Evolutionary conservation across 2,329 filamentous ascomycete genomes (phyloP).

Genomic region (Rasamsonia emersonii): DNA sequence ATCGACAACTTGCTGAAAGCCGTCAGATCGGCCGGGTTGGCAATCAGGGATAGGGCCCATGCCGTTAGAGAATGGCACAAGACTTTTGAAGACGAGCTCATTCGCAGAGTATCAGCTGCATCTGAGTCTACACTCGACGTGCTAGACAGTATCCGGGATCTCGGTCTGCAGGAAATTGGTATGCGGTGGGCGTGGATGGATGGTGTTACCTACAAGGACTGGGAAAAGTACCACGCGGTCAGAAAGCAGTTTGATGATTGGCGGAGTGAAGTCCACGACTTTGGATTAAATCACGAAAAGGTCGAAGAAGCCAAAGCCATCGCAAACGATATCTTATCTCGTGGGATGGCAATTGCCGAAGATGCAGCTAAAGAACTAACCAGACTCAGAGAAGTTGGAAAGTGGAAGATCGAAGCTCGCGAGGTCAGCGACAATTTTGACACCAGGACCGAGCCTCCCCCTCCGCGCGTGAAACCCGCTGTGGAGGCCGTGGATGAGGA

Average conservation of each 20-base stretch:
- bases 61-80: conserved; percentile 69
- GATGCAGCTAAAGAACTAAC: conserved; percentile 70
- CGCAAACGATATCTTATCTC: conserved; percentile 62
- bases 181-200: conserved; percentile 95
- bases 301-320: conserved; percentile 60
- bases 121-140: conserved; percentile 76
- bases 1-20: conserved; percentile 45
- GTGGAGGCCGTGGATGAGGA: too few relatives aligned
- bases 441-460: conserved; percentile 43
- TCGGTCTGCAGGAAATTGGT: conserved; percentile 83
- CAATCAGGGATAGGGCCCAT: conserved; percentile 69
- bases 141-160: conserved; percentile 69
- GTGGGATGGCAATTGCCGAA: conserved; percentile 72
- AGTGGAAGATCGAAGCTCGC: conserved; percentile 69
- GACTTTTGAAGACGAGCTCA: conserved; percentile 60
- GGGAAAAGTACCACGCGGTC: conserved; percentile 86
- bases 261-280: conserved; percentile 69
- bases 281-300: conserved; percentile 65
- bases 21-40: conserved; percentile 60
- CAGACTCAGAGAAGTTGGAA: conserved; percentile 71
- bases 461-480: conserved; percentile 19
- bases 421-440: conserved; percentile 76
- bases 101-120: conserved; percentile 59
- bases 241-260: conserved; percentile 76
- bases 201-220: conserved; percentile 92